Evolutionary conservation across 208 protist species (phyloP), one percentile per base, ranked within the genome.

Genomic region (Strigomonas culicis): DNA sequence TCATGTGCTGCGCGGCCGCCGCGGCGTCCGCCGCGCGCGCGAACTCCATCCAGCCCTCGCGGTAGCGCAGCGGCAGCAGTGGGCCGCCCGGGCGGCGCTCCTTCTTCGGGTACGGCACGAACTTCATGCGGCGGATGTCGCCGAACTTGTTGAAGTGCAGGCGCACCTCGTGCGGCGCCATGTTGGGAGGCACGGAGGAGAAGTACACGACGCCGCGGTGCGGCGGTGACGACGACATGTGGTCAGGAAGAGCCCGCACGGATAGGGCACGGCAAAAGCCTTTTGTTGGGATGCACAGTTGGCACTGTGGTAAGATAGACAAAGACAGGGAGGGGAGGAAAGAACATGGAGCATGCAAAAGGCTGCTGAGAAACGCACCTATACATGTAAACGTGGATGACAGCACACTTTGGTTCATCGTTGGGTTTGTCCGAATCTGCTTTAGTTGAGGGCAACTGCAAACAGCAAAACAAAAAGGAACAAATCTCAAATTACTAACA

Each of bases 1-100:
- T 93, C 72, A 85, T 79, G 41, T 62, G 68, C 47, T 39, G 51
- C 13, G 88, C 88, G 13, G 83, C 80, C 22, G 65, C 19, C 15
- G 51, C 32, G 17, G 88, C 88, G 59, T 80, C 82, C 4, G 41
- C 74, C 25, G 50, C 69, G 1, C 59, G 32, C 3, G 70, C 67
- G 62, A 94, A 92, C 74, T 94, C 85, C 63, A 94, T 74, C 77
- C 86, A 89, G 8, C 85, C 88, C 32, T 86, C 73, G 64, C 81
- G 84, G 66, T 86, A 94, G 60, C 85, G 88, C 60, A 88, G 72
- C 1, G 82, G 84, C 4, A 88, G 70, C 36, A 90, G 63, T 1
- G 82, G 76, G 3, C 80, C 84, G 28, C 85, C 82, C 44, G 82
- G 79, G 11, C 85, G 75, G 1, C 78, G 82, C 50, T 84, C 77